A percentile compares a stretch with the other conserved stretches of the same genome.
These are phyloP conservation scores for Drechslerella coelobrocha DNA, from an alignment of 2,329 filamentous ascomycete genomes.

Conservation along the genomic window DNA sequence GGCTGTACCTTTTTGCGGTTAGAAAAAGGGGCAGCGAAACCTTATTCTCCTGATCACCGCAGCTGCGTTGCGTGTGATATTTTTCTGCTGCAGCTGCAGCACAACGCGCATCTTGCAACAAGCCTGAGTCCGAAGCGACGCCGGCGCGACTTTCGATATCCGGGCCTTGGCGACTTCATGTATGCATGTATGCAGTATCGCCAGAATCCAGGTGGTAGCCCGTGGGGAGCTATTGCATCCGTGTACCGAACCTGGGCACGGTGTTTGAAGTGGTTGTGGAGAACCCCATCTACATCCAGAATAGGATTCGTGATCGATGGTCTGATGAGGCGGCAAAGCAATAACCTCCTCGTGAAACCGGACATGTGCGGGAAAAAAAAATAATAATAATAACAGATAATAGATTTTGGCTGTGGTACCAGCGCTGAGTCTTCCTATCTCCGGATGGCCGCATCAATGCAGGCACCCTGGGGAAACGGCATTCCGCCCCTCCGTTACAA, in stretches of 20 bases:
- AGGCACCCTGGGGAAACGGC: not conserved
- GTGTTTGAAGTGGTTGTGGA: not conserved
- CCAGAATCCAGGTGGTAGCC: too few relatives aligned
- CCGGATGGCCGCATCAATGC: not conserved
- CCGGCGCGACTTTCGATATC: too few relatives aligned
- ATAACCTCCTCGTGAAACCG: not conserved
- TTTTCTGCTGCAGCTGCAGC: not conserved
- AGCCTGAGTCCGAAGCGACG: too few relatives aligned
- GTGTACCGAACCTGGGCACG: too few relatives aligned
- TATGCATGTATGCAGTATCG: too few relatives aligned
- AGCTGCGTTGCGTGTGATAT: not conserved
- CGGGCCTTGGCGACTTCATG: too few relatives aligned
- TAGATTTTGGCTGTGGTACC: too few relatives aligned
- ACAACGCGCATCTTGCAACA: conserved; percentile 24
- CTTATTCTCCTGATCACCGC: not conserved
- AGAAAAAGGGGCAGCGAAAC: conserved; percentile 34
- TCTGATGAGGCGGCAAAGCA: too few relatives aligned
- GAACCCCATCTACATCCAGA: not conserved
- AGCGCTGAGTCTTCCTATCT: not conserved
- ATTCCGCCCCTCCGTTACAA: not conserved
- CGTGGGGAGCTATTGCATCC: too few relatives aligned
- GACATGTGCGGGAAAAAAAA: not conserved
- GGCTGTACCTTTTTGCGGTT: conserved; percentile 34
- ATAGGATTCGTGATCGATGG: too few relatives aligned
- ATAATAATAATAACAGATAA: too few relatives aligned